phyloP scores from a whole-genome alignment of 441 rosid species.

The Daphne laureola region DNA sequence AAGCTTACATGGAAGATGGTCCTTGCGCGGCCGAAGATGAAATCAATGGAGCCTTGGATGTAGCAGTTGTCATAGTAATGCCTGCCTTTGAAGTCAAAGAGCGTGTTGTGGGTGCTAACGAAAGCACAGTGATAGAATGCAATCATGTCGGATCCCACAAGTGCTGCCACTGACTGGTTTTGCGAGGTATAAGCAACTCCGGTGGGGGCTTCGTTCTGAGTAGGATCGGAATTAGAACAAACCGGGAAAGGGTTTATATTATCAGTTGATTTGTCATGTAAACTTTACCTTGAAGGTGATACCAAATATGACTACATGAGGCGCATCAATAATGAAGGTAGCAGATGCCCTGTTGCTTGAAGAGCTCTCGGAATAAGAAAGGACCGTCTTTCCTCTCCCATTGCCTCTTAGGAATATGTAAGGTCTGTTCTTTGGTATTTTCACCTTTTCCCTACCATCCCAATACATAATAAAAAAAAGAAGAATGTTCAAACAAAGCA shows the following conservation, averaged over 20 bases:
- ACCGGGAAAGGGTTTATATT: too few species aligned
- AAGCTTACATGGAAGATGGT: conserved; percentile 48
- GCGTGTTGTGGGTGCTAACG: conserved; percentile 78
- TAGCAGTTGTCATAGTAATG: conserved; percentile 75
- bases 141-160: conserved; percentile 69
- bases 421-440: conserved; percentile 56
- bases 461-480: background rate
- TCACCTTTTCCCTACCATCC: conserved; percentile 59
- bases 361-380: conserved; percentile 53
- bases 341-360: conserved; percentile 60
- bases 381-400: conserved; percentile 66
- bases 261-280: too few species aligned
- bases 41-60: conserved; percentile 87
- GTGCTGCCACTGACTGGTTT: conserved; percentile 84
- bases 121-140: conserved; percentile 89
- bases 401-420: conserved; percentile 89
- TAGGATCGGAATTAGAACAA: background rate
- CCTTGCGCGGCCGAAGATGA: conserved; percentile 85
- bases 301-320: conserved; percentile 63
- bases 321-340: conserved; percentile 54
- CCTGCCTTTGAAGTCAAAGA: conserved; percentile 84
- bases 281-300: conserved; percentile 58
- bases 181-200: conserved; percentile 88
- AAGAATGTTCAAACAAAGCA: too few species aligned
- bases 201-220: conserved; percentile 79